These are phyloP conservation scores for Pythium vanterpoolii DNA, from an alignment of 352 stramenopile species.

Conservation along the genomic window DNA sequence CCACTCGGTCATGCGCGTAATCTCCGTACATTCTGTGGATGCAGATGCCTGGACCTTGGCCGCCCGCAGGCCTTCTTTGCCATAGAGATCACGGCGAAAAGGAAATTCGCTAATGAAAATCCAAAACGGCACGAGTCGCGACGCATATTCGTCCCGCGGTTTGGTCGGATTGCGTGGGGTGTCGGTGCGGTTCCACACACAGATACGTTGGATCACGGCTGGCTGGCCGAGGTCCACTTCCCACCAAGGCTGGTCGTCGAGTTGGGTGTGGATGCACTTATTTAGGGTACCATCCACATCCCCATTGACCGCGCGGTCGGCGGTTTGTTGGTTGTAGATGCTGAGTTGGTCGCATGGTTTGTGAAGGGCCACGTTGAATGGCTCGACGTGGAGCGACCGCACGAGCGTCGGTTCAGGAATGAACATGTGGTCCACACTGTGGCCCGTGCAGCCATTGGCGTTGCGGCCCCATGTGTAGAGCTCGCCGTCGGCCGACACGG, in stretches of 20 bases:
- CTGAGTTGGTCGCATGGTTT: constrained; percentile 81
- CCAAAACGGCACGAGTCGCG: constrained; percentile 90
- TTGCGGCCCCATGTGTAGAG: constrained; percentile 93
- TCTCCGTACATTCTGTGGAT: constrained; percentile 73
- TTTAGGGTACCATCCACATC: constrained; percentile 59
- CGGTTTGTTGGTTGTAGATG: constrained; percentile 88
- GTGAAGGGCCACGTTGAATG: constrained; percentile 86
- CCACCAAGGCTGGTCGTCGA: constrained; percentile 92
- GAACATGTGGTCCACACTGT: constrained; percentile 59
- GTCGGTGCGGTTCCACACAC: constrained; percentile 92
- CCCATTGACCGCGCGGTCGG: constrained; percentile 83
- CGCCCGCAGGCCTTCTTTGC: constrained; percentile 80
- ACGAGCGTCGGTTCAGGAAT: constrained; percentile 73
- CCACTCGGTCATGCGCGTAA: constrained; percentile 87
- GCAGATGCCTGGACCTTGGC: constrained; percentile 76
- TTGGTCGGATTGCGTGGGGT: constrained; percentile 77
- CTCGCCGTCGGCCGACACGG: constrained; percentile 85
- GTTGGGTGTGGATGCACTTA: constrained; percentile 86
- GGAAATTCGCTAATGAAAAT: constrained; percentile 89
- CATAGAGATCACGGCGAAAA: constrained; percentile 70
- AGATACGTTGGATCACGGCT: constrained; percentile 74
- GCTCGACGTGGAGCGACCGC: constrained; percentile 77
- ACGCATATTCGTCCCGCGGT: constrained; percentile 69
- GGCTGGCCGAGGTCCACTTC: constrained; percentile 89
- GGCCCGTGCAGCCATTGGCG: constrained; percentile 86